Base-by-base conservation (phyloP, 257 asterid genomes). In the Penstemon newberryi region DNA sequence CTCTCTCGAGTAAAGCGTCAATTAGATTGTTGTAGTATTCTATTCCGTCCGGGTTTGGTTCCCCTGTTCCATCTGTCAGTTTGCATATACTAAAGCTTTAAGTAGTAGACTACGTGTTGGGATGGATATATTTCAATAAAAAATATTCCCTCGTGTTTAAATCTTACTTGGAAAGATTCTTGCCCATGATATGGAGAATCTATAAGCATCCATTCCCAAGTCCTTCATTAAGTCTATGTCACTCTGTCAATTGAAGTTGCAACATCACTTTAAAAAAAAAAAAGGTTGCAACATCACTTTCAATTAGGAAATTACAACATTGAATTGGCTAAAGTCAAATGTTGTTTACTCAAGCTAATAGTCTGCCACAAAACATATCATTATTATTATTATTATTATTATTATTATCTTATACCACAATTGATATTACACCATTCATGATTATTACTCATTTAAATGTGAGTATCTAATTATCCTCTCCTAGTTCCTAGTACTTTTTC, bases 171-270 rank as follows among this genome's bases (percentile, higher is more conserved):
- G 91, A 64, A 82, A 83, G 50, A 91, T 89, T 80, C 98, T 83
- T 60, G 98, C 80, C 98, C 96, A 91, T 43, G 98, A 87, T 44
- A 91, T 87, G 68, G 96, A 91, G 75, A 91, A 91, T 79, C 98
- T 82, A 62, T 89, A 91, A 56, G 96, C 91, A 81, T 89, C 96
- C 94, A 89, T 84, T 25, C 96, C 90, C 74, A 89, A 47, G 71
- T 87, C 87, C 79, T 81, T 84, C 97, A 91, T 91, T 83, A 91
- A 81, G 54, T 82, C 93, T 67, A 87, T 77, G 75, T 91, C 97
- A 62, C 82, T 57, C 97, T 89, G 89, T 65, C 78, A 63, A 60
- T 60, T 49, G 64, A 60, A 69, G 79, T 69, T 72, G 36, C 55
- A 9, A 66, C 76, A 74, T 76, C 75, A 13, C 55, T 56, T 67